A percentile compares a stretch with the other conserved stretches of the same genome.
These are phyloP conservation scores for Brassica hybrid DNA, from an alignment of 441 rosid genomes.

Conservation along the genomic window DNA sequence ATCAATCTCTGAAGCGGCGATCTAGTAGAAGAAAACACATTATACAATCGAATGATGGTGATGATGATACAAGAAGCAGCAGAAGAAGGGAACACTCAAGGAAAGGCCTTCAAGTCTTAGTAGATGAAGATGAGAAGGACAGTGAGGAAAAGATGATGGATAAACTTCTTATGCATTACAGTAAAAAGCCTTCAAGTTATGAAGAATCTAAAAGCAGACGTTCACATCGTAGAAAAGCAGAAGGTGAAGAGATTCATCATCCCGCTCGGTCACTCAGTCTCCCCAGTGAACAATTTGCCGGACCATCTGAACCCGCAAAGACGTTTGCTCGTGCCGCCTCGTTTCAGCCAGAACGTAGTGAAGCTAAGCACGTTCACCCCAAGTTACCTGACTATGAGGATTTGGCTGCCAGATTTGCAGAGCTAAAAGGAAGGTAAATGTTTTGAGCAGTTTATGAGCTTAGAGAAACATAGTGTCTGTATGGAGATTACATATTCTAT, in stretches of 20 bases:
- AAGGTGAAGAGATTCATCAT: slow-evolving; percentile 45
- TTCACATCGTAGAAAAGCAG: slow-evolving; percentile 36
- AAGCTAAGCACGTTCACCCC: slow-evolving; percentile 87
- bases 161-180: slow-evolving; percentile 82
- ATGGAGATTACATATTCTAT: too few species aligned
- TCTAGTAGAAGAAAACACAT: slow-evolving; percentile 63
- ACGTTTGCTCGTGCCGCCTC: slow-evolving; percentile 69
- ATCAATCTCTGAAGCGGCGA: slow-evolving; percentile 58
- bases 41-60: slow-evolving; percentile 49
- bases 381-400: slow-evolving; percentile 91
- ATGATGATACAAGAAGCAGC: slow-evolving; percentile 52
- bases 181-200: slow-evolving; percentile 66
- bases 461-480: slow-evolving; percentile 21
- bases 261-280: slow-evolving; percentile 73
- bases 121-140: slow-evolving; percentile 59
- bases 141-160: slow-evolving; percentile 88
- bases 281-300: slow-evolving; percentile 55
- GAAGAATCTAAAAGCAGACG: slow-evolving; percentile 69
- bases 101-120: slow-evolving; percentile 65
- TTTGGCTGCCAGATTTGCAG: slow-evolving; percentile 89
- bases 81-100: slow-evolving; percentile 70
- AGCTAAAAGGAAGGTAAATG: slow-evolving; percentile 71
- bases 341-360: slow-evolving; percentile 68
- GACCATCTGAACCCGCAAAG: slow-evolving; percentile 51
- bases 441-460: slow-evolving; percentile 2